These are phyloP conservation scores for Lentinula novae-zelandiae DNA, from an alignment of 1,284 basidiomycete species.

Conservation along the genomic window DNA sequence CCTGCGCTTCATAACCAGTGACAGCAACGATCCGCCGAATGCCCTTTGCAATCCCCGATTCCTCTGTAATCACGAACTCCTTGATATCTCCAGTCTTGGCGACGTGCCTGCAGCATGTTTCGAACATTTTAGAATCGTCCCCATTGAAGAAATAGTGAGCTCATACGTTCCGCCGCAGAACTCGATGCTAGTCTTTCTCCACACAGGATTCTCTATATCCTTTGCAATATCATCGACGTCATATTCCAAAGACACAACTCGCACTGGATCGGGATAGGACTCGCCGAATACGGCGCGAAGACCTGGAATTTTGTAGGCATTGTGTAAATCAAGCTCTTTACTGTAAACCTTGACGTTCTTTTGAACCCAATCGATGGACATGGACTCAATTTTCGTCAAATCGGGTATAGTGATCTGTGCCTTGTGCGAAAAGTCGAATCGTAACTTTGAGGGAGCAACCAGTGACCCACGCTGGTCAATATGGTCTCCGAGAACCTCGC, in stretches of 20 bases:
- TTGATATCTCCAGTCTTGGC: constrained; percentile 95
- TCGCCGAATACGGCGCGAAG: constrained; percentile 97
- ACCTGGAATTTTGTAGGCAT: constrained; percentile 87
- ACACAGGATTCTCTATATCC: constrained; percentile 87
- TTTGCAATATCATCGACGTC: constrained; percentile 82
- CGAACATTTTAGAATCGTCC: constrained; percentile 8
- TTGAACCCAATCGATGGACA: constrained; percentile 88
- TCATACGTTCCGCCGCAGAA: constrained; percentile 97
- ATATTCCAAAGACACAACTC: constrained; percentile 90
- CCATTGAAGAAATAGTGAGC: not conserved
- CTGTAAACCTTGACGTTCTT: constrained; percentile 87
- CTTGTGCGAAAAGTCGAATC: constrained; percentile 99
- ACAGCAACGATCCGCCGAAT: constrained; percentile 94
- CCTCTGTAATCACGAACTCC: constrained; percentile 91
- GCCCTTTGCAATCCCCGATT: constrained; percentile 97
- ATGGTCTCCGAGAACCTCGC: constrained; percentile 94
- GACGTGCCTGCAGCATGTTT: constrained; percentile 65
- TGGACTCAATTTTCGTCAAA: constrained; percentile 78
- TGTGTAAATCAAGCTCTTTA: constrained; percentile 82
- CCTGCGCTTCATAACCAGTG: constrained; percentile 90
- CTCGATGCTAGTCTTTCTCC: constrained; percentile 89
- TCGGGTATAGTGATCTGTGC: constrained; percentile 76
- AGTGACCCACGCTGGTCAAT: constrained; percentile 98
- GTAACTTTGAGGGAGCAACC: constrained; percentile 91
- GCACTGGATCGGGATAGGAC: constrained; percentile 95